Evolutionary conservation across 495 filamentous ascomycete species (phyloP).

Genomic region (Platismatia glauca): DNA sequence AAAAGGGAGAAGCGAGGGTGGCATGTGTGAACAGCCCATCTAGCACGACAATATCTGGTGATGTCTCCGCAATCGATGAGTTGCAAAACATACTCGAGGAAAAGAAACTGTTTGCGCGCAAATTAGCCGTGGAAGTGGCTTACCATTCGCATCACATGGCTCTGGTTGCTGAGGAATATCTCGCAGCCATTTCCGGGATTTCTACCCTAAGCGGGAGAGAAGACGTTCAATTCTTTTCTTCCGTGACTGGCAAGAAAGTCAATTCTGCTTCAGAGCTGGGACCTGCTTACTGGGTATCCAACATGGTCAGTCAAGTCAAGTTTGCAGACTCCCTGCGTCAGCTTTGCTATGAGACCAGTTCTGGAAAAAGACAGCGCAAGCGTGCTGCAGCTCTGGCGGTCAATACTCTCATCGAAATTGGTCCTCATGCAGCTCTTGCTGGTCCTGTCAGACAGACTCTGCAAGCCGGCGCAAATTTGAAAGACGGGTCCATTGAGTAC

Average conservation of each 20-base stretch:
- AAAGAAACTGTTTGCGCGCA: slow-evolving; percentile 29
- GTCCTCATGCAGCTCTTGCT: slow-evolving; percentile 53
- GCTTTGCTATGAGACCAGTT: too few species aligned
- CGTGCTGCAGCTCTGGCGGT: slow-evolving; percentile 13
- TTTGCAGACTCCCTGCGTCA: slow-evolving; percentile 30
- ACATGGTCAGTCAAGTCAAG: slow-evolving; percentile 34
- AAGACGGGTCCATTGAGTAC: not conserved
- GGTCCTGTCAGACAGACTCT: slow-evolving; percentile 48
- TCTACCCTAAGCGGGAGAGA: too few species aligned
- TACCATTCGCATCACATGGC: slow-evolving; percentile 52
- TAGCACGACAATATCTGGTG: slow-evolving; percentile 32
- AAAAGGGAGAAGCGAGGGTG: too few species aligned
- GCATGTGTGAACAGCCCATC: slow-evolving; percentile 33
- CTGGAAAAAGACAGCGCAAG: not conserved
- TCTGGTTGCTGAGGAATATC: slow-evolving; percentile 29
- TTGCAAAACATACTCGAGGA: slow-evolving; percentile 28
- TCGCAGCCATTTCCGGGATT: too few species aligned
- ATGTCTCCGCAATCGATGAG: slow-evolving; percentile 22
- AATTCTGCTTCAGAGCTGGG: slow-evolving; percentile 16
- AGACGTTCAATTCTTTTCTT: not conserved
- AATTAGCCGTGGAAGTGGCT: slow-evolving; percentile 42
- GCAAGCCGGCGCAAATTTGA: slow-evolving; percentile 18
- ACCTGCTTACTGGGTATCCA: slow-evolving; percentile 36
- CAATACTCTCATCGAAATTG: slow-evolving; percentile 48
- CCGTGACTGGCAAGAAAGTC: slow-evolving; percentile 26